A percentile compares a stretch with the other conserved stretches of the same genome.
Evolutionary conservation across 2,329 filamentous ascomycete genomes (phyloP).

Genomic region (Colletotrichum scovillei): DNA sequence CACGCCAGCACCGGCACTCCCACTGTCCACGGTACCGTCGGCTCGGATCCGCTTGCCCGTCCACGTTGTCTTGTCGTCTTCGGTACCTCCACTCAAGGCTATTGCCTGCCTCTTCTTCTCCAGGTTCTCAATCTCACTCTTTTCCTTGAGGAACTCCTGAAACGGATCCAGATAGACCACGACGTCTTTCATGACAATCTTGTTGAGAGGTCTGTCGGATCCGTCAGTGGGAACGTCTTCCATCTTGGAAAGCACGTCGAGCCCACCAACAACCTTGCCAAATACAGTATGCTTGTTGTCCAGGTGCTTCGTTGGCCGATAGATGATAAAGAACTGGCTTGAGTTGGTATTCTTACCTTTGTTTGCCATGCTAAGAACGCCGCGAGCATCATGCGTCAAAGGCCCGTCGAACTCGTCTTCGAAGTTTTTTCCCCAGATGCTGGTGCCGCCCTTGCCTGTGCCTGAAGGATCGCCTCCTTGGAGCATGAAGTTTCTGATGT

Average conservation of each 20-base stretch:
- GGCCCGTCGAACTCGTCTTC: conserved; percentile 93
- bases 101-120: conserved; percentile 72
- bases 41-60: conserved; percentile 89
- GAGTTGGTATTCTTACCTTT: conserved; percentile 99
- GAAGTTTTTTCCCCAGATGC: conserved; percentile 95
- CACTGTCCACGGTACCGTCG: conserved; percentile 67
- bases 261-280: conserved; percentile 82
- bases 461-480: conserved; percentile 96
- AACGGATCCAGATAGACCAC: conserved; percentile 95
- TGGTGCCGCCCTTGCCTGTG: conserved; percentile 88
- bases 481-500: conserved; percentile 97
- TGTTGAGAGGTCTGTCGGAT: conserved; percentile 79
- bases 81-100: conserved; percentile 74
- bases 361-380: conserved; percentile 94
- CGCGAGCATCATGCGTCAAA: conserved; percentile 82
- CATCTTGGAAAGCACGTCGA: conserved; percentile 78
- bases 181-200: conserved; percentile 84
- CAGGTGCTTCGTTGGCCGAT: conserved; percentile 85
- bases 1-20: conserved; percentile 57
- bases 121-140: conserved; percentile 69
- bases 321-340: conserved; percentile 94
- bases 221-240: conserved; percentile 82
- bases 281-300: conserved; percentile 99
- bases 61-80: conserved; percentile 94
- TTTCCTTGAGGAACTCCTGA: conserved; percentile 87